Percentiles rank a stretch among this genome's conserved stretches.
phyloP scores from a whole-genome alignment of 1,284 basidiomycete genomes.

The Ceratorhiza oryzae-sativae region DNA sequence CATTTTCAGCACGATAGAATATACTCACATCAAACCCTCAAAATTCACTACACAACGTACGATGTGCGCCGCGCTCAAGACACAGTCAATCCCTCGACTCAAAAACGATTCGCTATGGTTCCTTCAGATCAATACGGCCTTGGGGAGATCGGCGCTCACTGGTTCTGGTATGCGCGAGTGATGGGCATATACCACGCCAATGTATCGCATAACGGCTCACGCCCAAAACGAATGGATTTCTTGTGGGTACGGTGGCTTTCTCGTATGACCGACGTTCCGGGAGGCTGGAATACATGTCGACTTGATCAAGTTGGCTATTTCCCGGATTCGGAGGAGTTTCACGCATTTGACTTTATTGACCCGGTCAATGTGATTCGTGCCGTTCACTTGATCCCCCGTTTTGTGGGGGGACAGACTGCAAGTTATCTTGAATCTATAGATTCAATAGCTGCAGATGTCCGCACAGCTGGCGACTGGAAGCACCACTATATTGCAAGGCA shows the following conservation, averaged over 20 bases:
- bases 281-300: conserved; percentile 42
- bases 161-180: conserved; percentile 50
- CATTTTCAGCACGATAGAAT: conserved; percentile 12
- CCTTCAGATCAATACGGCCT: not conserved
- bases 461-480: conserved; percentile 28
- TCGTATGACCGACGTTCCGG: conserved; percentile 35
- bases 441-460: conserved; percentile 26
- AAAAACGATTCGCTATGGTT: conserved; percentile 10
- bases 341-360: conserved; percentile 55
- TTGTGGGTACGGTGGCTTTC: conserved; percentile 50
- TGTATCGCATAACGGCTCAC: conserved; percentile 17
- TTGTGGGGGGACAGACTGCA: conserved; percentile 41
- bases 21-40: not conserved
- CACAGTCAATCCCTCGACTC: conserved; percentile 10
- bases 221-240: conserved; percentile 41
- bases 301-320: conserved; percentile 51
- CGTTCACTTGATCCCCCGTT: conserved; percentile 51
- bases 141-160: conserved; percentile 39
- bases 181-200: conserved; percentile 50
- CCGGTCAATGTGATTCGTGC: conserved; percentile 51
- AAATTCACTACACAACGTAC: conserved; percentile 37
- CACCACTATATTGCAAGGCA: conserved; percentile 40
- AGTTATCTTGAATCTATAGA: not conserved
- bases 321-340: conserved; percentile 8
- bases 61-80: conserved; percentile 35